Evolutionary conservation across 2,329 filamentous ascomycete species (phyloP).

Genomic region (Stachybotrys elegans): DNA sequence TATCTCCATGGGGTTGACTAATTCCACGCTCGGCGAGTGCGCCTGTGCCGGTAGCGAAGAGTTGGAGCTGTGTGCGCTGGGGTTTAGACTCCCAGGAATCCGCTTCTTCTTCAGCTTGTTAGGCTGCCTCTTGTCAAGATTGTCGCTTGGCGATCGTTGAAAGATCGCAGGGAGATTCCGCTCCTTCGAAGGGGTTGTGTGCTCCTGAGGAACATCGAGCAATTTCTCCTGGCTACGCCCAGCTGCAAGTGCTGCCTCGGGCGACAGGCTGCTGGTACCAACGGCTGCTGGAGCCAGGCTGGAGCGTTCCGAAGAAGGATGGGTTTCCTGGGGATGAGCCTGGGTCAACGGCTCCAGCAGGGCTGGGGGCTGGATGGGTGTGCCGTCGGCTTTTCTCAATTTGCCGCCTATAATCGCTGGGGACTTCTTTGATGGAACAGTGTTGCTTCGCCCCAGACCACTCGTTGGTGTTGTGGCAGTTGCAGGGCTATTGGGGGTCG

Average conservation of each 20-base stretch:
- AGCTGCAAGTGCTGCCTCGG: slow-evolving; percentile 22
- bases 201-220: slow-evolving; percentile 34
- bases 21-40: slow-evolving; percentile 42
- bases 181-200: slow-evolving; percentile 57
- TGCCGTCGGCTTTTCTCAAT: slow-evolving; percentile 44
- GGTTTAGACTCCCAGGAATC: slow-evolving; percentile 68
- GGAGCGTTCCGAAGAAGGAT: slow-evolving; percentile 17
- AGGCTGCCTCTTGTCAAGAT: slow-evolving; percentile 64
- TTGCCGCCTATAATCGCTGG: slow-evolving; percentile 63
- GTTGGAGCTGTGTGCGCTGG: slow-evolving; percentile 86
- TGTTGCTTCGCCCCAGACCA: slow-evolving; percentile 69
- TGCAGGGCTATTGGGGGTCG: slow-evolving; percentile 63
- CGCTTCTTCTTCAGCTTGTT: slow-evolving; percentile 91
- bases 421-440: slow-evolving; percentile 85
- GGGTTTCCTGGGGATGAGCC: slow-evolving; percentile 19
- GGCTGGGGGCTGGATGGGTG: slow-evolving; percentile 24
- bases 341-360: slow-evolving; percentile 33
- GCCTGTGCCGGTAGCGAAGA: slow-evolving; percentile 59
- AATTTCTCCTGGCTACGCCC: slow-evolving; percentile 46
- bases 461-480: slow-evolving; percentile 50
- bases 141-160: slow-evolving; percentile 58
- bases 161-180: slow-evolving; percentile 66
- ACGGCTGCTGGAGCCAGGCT: slow-evolving; percentile 23
- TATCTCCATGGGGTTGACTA: slow-evolving; percentile 42
- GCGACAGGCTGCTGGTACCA: slow-evolving; percentile 18